phyloP scores from a whole-genome alignment of 2,329 filamentous ascomycete genomes.

The Paradendryphiella salina region DNA sequence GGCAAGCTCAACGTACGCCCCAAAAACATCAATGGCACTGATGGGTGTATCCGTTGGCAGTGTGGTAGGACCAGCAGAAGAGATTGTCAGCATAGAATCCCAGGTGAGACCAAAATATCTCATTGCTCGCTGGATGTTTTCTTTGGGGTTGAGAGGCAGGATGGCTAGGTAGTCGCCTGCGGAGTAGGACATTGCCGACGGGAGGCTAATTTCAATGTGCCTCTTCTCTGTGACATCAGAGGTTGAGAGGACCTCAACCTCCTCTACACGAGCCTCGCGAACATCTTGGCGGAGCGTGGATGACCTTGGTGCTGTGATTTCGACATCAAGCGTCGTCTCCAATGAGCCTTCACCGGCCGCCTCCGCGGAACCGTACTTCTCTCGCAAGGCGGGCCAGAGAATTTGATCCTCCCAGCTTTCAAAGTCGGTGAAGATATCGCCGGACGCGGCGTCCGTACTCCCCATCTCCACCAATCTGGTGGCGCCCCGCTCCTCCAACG shows the following conservation, averaged over 20 bases:
- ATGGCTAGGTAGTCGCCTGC: conserved; percentile 78
- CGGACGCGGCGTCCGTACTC: conserved; percentile 43
- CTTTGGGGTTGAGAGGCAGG: conserved; percentile 68
- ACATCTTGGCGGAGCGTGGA: conserved; percentile 46
- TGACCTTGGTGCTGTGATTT: conserved; percentile 41
- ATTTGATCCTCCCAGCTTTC: conserved; percentile 48
- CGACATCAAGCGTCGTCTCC: conserved; percentile 37
- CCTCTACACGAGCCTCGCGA: conserved; percentile 42
- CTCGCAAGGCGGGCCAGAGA: conserved; percentile 44
- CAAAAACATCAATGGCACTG: conserved; percentile 65
- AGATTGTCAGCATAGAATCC: conserved; percentile 68
- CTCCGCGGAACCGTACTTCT: conserved; percentile 38
- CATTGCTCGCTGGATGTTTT: conserved; percentile 66
- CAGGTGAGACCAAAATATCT: conserved; percentile 67
- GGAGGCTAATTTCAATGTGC: conserved; percentile 52
- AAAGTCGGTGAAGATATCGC: conserved; percentile 49
- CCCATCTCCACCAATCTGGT: conserved; percentile 40
- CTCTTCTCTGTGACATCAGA: conserved; percentile 37
- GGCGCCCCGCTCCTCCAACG: conserved; percentile 39
- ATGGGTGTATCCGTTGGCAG: conserved; percentile 65
- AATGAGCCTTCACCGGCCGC: conserved; percentile 26
- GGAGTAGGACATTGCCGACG: conserved; percentile 61
- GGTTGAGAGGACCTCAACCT: conserved; percentile 35
- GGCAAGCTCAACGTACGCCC: conserved; percentile 72
- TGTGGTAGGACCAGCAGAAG: conserved; percentile 64